Conservation (phyloP, 129 eudicot genomes). For the Artemisia argyi region DNA sequence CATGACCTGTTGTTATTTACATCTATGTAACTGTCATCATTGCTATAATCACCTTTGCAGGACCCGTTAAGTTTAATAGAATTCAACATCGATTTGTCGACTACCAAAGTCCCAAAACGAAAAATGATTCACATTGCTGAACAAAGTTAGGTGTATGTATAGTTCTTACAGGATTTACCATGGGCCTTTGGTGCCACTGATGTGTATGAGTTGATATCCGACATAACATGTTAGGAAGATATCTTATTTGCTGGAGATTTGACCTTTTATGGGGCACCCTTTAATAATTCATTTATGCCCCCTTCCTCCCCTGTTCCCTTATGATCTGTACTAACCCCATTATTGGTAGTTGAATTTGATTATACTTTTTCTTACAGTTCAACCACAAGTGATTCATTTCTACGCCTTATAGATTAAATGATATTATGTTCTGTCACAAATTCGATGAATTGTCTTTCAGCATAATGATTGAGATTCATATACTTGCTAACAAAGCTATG, state of each 20-base stretch:
- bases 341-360: not conserved
- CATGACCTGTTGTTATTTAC: no score
- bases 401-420: no score
- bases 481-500: not conserved
- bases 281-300: conserved; percentile 19
- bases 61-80: no score
- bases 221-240: conserved; percentile 19
- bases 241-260: conserved; percentile 33
- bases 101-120: no score
- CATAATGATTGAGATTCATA: no score
- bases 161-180: not conserved
- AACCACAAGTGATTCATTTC: no score
- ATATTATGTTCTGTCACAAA: no score
- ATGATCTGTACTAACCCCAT: not conserved
- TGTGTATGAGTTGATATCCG: conserved; percentile 27
- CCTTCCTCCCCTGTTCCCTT: conserved; percentile 10
- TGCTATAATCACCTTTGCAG: no score
- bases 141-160: not conserved
- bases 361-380: no score
- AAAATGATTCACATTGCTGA: not conserved
- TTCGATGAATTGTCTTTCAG: no score
- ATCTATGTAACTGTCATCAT: no score
- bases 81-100: no score
- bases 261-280: conserved; percentile 15
- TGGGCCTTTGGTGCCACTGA: conserved; percentile 12